Percentiles rank a stretch among this genome's conserved stretches.
Conservation (phyloP, 371 early-diverging fungal species). For the Batkoa obscura region DNA sequence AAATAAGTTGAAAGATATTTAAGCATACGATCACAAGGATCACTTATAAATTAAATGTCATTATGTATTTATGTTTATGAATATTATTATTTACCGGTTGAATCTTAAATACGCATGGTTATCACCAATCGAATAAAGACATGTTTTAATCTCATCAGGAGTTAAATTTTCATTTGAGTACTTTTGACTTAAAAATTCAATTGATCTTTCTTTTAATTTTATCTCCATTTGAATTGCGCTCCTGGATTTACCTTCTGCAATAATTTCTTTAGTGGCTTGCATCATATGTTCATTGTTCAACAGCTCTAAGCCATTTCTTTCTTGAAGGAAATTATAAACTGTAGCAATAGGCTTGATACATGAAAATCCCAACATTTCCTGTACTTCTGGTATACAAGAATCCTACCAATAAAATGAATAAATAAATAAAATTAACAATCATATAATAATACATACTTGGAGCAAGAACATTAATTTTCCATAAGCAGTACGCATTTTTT, state of each 20-base stretch:
- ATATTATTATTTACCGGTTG: slow-evolving; percentile 31
- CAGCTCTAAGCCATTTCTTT: slow-evolving; percentile 35
- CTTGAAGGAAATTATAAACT: slow-evolving; percentile 53
- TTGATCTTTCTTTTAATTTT: slow-evolving; percentile 72
- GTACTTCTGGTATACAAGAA: slow-evolving; percentile 68
- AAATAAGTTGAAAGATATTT: slow-evolving; percentile 46
- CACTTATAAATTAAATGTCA: slow-evolving; percentile 18
- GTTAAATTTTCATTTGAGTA: slow-evolving; percentile 34
- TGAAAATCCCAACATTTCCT: slow-evolving; percentile 59
- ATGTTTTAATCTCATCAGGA: slow-evolving; percentile 60
- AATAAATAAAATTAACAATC: neutral
- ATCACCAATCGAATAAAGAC: slow-evolving; percentile 87
- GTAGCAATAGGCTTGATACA: slow-evolving; percentile 73
- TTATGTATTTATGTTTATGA: too few relatives aligned
- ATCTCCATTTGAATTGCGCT: slow-evolving; percentile 63
- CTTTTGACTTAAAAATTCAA: slow-evolving; percentile 60
- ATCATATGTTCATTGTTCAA: slow-evolving; percentile 61
- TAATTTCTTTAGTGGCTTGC: slow-evolving; percentile 78
- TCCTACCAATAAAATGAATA: slow-evolving; percentile 28
- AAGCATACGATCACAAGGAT: slow-evolving; percentile 89
- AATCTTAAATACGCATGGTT: slow-evolving; percentile 82
- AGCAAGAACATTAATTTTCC: slow-evolving; percentile 89
- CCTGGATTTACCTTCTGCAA: slow-evolving; percentile 55
- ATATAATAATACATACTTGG: slow-evolving; percentile 20
- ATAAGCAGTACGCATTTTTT: slow-evolving; percentile 86